Evolutionary conservation across 306 rosid species (phyloP).

Genomic region (Vigna angularis): DNA sequence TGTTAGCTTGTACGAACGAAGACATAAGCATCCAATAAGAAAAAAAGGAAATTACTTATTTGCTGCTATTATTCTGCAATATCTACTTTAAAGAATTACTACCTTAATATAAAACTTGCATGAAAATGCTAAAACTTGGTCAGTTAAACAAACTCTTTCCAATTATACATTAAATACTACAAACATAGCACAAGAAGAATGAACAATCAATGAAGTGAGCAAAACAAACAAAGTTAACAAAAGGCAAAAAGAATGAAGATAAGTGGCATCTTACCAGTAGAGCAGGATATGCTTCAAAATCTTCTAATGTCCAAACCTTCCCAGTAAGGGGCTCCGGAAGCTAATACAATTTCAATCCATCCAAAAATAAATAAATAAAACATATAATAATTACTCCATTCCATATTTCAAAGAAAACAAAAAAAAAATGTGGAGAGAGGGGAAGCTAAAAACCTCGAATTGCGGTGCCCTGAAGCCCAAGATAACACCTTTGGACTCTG

Average conservation of each 20-base stretch:
- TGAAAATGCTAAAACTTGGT: constrained; percentile 10
- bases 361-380: background rate
- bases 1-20: constrained; percentile 10
- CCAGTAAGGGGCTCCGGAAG: constrained; percentile 94
- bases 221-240: constrained; percentile 15
- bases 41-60: constrained; percentile 6
- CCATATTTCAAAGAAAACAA: constrained; percentile 6
- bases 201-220: background rate
- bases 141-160: background rate
- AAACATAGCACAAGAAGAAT: constrained; percentile 19
- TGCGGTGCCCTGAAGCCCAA: constrained; percentile 86
- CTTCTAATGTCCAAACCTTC: constrained; percentile 80
- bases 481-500: constrained; percentile 64
- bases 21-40: constrained; percentile 1
- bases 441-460: constrained; percentile 63
- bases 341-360: constrained; percentile 55
- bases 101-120: constrained; percentile 13
- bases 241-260: background rate
- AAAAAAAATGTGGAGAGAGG: background rate
- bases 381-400: constrained; percentile 25
- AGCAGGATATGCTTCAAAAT: constrained; percentile 93
- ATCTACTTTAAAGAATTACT: constrained; percentile 4
- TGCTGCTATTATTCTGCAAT: constrained; percentile 18
- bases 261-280: constrained; percentile 63
- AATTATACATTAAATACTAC: background rate